Evolutionary conservation across 2,329 filamentous ascomycete species (phyloP).

Genomic region (Diplocarpon mali): DNA sequence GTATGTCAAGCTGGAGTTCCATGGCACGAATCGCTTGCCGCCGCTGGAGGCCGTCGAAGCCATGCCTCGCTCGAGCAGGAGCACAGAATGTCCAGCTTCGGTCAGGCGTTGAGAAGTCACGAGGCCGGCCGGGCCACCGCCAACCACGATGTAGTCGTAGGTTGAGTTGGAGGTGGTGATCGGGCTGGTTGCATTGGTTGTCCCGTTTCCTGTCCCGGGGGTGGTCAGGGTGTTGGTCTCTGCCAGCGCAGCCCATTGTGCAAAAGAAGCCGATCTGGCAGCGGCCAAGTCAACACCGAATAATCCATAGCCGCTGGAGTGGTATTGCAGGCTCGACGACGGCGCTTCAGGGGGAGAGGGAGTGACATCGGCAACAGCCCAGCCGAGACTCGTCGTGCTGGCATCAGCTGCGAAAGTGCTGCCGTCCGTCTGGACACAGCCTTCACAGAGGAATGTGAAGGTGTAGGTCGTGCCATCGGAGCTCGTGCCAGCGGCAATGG

Average conservation of each 20-base stretch:
- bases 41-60: background rate
- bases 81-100: constrained; percentile 20
- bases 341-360: background rate
- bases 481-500: background rate
- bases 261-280: constrained; percentile 1
- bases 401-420: background rate
- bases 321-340: background rate
- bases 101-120: constrained; percentile 39
- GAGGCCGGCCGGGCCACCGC: constrained; percentile 48
- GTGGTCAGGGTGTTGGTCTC: background rate
- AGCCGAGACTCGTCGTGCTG: background rate
- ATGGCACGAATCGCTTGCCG: background rate
- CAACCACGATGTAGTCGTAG: constrained; percentile 50
- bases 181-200: too few relatives aligned
- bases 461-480: background rate
- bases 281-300: background rate
- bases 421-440: constrained; percentile 1
- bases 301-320: background rate
- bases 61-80: constrained; percentile 3
- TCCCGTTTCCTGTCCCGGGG: too few relatives aligned
- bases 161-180: background rate
- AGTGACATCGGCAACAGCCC: background rate
- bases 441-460: constrained; percentile 2
- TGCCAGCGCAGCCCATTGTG: constrained; percentile 1
- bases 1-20: constrained; percentile 1